phyloP scores from a whole-genome alignment of 139 green algal species.

The Volvox africanus region DNA sequence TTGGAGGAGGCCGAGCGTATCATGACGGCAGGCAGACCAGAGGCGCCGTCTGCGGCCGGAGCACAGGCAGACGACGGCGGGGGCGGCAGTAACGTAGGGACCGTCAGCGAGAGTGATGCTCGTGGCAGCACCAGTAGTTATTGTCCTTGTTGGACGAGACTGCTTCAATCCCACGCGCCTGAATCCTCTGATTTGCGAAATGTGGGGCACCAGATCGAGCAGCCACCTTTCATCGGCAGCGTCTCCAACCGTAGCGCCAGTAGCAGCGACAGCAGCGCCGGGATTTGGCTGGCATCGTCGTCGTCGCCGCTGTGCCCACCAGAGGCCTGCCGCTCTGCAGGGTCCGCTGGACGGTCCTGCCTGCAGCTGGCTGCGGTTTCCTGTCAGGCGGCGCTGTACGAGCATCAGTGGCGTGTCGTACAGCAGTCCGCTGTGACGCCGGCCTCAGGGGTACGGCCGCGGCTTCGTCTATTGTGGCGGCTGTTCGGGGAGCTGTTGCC shows the following conservation, averaged over 20 bases:
- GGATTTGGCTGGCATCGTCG: background rate
- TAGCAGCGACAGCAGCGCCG: background rate
- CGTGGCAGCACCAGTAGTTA: background rate
- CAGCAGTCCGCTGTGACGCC: background rate
- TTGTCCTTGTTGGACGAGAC: background rate
- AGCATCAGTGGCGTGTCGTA: background rate
- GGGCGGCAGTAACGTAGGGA: background rate
- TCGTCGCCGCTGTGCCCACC: background rate
- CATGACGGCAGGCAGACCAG: background rate
- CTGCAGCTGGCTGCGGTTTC: background rate
- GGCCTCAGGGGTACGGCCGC: background rate
- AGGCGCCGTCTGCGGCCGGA: no score
- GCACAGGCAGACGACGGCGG: background rate
- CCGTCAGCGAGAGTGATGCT: background rate
- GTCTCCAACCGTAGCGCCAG: background rate
- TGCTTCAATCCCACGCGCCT: background rate
- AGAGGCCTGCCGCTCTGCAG: background rate
- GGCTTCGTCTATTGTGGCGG: conserved; percentile 5
- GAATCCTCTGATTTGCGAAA: no score
- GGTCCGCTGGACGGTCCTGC: background rate
- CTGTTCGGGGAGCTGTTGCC: background rate
- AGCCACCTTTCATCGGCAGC: background rate
- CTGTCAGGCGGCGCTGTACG: background rate
- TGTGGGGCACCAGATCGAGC: background rate
- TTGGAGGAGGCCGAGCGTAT: background rate